These are phyloP conservation scores for Boletus rex-veris DNA, from an alignment of 768 basidiomycete genomes.

Conservation along the genomic window DNA sequence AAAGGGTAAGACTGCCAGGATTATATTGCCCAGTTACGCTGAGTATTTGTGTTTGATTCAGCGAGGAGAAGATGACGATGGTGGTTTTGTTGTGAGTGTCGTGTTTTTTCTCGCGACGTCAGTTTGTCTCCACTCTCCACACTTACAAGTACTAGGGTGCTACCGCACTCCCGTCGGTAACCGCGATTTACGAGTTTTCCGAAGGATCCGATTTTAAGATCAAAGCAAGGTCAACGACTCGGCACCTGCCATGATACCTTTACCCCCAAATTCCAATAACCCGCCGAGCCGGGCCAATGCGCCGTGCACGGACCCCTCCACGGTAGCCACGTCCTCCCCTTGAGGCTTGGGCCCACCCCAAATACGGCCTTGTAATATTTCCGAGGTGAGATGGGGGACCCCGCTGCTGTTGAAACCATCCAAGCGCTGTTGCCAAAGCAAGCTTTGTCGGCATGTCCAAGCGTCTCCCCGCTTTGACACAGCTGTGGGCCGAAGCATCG, in stretches of 20 bases:
- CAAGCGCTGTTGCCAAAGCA: slow-evolving; percentile 12
- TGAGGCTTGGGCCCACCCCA: slow-evolving; percentile 1
- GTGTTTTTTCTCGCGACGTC: no score
- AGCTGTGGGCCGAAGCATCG: slow-evolving; percentile 3
- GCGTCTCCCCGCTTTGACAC: slow-evolving; percentile 17
- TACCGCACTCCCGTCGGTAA: not conserved
- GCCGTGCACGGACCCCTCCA: not conserved
- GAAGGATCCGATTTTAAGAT: slow-evolving; percentile 6
- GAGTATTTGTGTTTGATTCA: no score
- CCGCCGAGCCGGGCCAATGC: not conserved
- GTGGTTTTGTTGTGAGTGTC: no score
- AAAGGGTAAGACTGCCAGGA: no score
- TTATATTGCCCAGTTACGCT: no score
- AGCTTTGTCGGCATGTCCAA: slow-evolving; percentile 7
- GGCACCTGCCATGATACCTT: slow-evolving; percentile 9
- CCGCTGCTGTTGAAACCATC: slow-evolving; percentile 6
- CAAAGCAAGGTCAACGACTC: slow-evolving; percentile 18
- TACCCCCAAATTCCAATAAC: not conserved
- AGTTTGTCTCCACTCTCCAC: no score
- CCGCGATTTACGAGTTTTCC: not conserved
- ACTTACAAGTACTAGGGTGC: no score
- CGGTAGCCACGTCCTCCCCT: not conserved
- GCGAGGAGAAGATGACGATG: no score
- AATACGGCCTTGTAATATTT: not conserved
- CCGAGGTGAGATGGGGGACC: slow-evolving; percentile 11